Percentiles rank a stretch among this genome's conserved stretches.
These are phyloP conservation scores for Isabelozyma pseudorhagii DNA, from an alignment of 805 yeast species.

Conservation along the genomic window DNA sequence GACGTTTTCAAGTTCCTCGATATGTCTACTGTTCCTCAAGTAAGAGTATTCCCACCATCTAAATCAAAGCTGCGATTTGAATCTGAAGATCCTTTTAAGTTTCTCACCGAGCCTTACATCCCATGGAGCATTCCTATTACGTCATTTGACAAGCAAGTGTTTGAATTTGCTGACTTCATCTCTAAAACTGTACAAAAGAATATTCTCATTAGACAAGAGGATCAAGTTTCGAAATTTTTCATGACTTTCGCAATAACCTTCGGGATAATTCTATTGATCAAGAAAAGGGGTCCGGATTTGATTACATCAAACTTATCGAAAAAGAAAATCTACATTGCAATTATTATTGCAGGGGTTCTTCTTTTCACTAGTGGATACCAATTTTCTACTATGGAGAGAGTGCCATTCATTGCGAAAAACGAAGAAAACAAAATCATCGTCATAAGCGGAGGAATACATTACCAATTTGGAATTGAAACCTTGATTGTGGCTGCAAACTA, in stretches of 20 bases:
- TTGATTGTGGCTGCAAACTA: conserved; percentile 52
- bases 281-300: conserved; percentile 41
- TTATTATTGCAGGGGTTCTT: conserved; percentile 39
- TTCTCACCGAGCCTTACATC: conserved; percentile 26
- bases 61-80: conserved; percentile 14
- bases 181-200: conserved; percentile 42
- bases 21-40: conserved; percentile 55
- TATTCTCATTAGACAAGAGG: conserved; percentile 39
- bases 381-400: conserved; percentile 56
- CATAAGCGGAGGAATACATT: conserved; percentile 61
- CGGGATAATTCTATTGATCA: conserved; percentile 41
- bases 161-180: conserved; percentile 54
- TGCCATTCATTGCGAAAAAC: conserved; percentile 59
- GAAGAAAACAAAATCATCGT: conserved; percentile 50
- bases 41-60: conserved; percentile 64
- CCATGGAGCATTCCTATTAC: conserved; percentile 37
- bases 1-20: conserved; percentile 38
- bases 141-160: conserved; percentile 30
- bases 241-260: conserved; percentile 47
- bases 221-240: conserved; percentile 40
- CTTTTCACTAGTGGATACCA: conserved; percentile 59
- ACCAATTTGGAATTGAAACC: conserved; percentile 72
- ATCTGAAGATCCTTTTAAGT: conserved; percentile 13
- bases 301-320: conserved; percentile 15
- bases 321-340: conserved; percentile 16